Percentiles rank a stretch among this genome's conserved stretches.
phyloP scores from a whole-genome alignment of 1,284 basidiomycete species.

The Fomitopsis betulina region DNA sequence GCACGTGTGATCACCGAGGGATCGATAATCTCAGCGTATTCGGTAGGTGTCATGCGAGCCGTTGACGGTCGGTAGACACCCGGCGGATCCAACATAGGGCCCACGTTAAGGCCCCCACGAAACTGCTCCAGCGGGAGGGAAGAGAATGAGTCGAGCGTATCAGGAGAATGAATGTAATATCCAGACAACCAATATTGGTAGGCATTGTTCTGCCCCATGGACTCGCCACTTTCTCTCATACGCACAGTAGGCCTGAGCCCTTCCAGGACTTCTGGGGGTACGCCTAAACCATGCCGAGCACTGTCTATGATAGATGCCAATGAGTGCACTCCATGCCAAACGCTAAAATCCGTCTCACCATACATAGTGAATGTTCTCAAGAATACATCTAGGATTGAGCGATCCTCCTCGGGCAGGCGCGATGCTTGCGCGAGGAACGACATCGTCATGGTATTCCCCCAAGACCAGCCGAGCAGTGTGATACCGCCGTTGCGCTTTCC shows the following conservation, averaged over 20 bases:
- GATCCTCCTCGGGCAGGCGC: neutral
- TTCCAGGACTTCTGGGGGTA: neutral
- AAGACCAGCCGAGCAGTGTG: slow-evolving; percentile 10
- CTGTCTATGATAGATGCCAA: neutral
- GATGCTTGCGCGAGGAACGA: slow-evolving; percentile 10
- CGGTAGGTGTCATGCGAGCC: neutral
- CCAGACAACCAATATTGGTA: neutral
- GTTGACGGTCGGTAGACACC: neutral
- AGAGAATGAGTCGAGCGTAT: neutral
- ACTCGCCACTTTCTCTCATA: neutral
- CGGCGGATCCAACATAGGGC: neutral
- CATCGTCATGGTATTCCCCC: slow-evolving; percentile 2
- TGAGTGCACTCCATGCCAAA: neutral
- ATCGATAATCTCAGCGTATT: neutral
- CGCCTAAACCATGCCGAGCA: neutral
- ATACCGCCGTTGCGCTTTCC: slow-evolving; percentile 5
- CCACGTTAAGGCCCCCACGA: neutral
- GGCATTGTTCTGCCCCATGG: neutral
- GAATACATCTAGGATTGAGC: neutral
- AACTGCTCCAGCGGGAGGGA: neutral
- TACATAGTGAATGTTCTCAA: slow-evolving; percentile 8
- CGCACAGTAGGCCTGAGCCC: neutral
- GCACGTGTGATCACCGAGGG: neutral
- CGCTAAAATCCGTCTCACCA: slow-evolving; percentile 1
- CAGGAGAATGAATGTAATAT: neutral